Evolutionary conservation across 306 rosid genomes (phyloP), one percentile per base, ranked within the genome.

Genomic region (Pterocarpus santalinus): DNA sequence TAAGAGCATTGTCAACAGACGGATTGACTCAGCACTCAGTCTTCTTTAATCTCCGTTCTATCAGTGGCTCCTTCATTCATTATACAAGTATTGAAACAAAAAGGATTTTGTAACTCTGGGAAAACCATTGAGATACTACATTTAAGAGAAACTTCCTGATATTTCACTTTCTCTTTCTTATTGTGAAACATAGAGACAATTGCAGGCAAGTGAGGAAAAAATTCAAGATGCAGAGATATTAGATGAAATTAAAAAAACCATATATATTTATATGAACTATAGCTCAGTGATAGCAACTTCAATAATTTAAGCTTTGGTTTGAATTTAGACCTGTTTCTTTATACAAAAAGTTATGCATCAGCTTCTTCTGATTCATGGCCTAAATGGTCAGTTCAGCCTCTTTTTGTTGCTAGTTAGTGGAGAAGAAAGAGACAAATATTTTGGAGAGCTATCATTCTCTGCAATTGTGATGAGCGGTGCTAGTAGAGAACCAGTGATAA

Each of bases 341-440:
- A 63, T 63, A 10, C n/a, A 1, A 34, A 33, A 47, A 9, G 49
- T 3, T 43, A 44, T 22, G 17, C 57, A 44, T 11, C 22, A 15
- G 41, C 69, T 57, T 57, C 52, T 49, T 36, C 28, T 22, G 28
- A 22, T 22, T 22, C 56, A 13, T 36, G 81, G 5, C 43, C 22
- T 13, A 44, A 52, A 7, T 22, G 61, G 62, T 53, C 41, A 65
- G 32, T 66, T 80, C 78, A 70, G 53, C 51, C 14, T 72, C 15
- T 52, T 63, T 34, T 16, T 41, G 33, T 73, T 53, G 53, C 39
- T 76, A 38, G 16, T 71, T 32, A 22, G 28, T 4, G 10, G 56
- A 14, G 43, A 41, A 52, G 0, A 0, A 32, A 66, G 22, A 13
- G 38, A 63, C 55, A 60, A 76, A 5, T 46, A 4, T 74, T 41